Evolutionary conservation across 352 stramenopile genomes (phyloP).

Genomic region (Labyrinthula sp.): DNA sequence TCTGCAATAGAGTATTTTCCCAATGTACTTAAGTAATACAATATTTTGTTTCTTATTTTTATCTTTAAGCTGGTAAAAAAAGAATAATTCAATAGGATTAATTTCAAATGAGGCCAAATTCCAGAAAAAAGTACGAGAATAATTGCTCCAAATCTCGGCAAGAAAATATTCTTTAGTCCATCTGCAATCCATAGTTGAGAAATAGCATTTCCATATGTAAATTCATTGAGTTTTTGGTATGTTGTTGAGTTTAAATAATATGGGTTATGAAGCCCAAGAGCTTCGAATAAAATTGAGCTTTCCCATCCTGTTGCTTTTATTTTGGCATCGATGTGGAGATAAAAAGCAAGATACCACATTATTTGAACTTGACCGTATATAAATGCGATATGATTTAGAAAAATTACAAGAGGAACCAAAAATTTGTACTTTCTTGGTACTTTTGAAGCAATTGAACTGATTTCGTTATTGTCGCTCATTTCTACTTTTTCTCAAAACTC

Average conservation of each 20-base stretch:
- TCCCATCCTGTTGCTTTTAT: slow-evolving; percentile 36
- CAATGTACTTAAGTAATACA: slow-evolving; percentile 39
- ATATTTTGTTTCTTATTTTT: slow-evolving; percentile 28
- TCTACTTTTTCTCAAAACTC: too few species aligned
- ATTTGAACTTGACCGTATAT: slow-evolving; percentile 38
- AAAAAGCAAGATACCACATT: slow-evolving; percentile 42
- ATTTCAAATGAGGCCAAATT: slow-evolving; percentile 45
- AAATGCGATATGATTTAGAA: slow-evolving; percentile 40
- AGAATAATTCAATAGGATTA: slow-evolving; percentile 38
- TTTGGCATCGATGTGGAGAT: slow-evolving; percentile 35
- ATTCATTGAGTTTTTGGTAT: slow-evolving; percentile 33
- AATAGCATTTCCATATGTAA: slow-evolving; percentile 46
- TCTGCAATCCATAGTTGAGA: slow-evolving; percentile 41
- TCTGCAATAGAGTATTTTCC: slow-evolving; percentile 45
- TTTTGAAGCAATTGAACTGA: too few species aligned
- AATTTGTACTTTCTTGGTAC: too few species aligned
- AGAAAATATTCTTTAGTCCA: slow-evolving; percentile 33
- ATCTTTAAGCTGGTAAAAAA: slow-evolving; percentile 35
- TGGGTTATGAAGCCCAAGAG: slow-evolving; percentile 34
- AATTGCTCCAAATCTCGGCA: slow-evolving; percentile 37
- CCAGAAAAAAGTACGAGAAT: slow-evolving; percentile 42
- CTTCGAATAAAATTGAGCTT: slow-evolving; percentile 33
- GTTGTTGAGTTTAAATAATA: too few species aligned
- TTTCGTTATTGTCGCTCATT: too few species aligned
- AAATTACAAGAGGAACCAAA: slow-evolving; percentile 35